Percentiles rank a stretch among this genome's conserved stretches.
These are phyloP conservation scores for Cadophora sp. DNA, from an alignment of 2,329 filamentous ascomycete species.

Conservation along the genomic window DNA sequence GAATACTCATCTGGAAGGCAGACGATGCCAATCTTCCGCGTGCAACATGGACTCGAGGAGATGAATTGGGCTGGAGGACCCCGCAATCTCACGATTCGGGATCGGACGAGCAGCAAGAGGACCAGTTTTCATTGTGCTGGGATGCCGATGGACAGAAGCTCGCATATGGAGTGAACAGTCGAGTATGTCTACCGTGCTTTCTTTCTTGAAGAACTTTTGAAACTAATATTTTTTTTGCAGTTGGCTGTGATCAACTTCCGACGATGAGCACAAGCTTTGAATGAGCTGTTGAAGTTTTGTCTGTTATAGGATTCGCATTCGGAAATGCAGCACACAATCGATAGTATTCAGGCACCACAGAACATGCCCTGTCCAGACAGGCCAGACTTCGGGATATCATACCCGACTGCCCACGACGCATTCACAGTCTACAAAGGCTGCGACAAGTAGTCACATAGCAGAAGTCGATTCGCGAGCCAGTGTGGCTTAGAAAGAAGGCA, in stretches of 20 bases:
- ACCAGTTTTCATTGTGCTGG: constrained; percentile 68
- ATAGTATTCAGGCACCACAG: not conserved
- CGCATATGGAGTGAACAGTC: constrained; percentile 67
- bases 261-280: constrained; percentile 17
- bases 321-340: not conserved
- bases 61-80: constrained; percentile 64
- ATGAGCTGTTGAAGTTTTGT: not conserved
- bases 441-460: not conserved
- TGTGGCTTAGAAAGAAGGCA: not conserved
- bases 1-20: constrained; percentile 70
- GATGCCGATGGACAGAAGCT: constrained; percentile 66
- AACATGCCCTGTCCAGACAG: not conserved
- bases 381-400: not conserved
- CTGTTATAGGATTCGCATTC: not conserved
- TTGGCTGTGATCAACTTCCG: constrained; percentile 40
- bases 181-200: constrained; percentile 53
- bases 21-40: constrained; percentile 63
- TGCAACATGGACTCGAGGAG: constrained; percentile 63
- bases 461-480: not conserved
- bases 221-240: constrained; percentile 30
- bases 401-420: not conserved
- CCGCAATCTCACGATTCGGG: constrained; percentile 58
- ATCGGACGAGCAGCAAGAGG: constrained; percentile 53
- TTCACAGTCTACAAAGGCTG: not conserved
- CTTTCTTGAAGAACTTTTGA: not conserved